These are phyloP conservation scores for Kandelia obovata DNA, from an alignment of 345 rosid species.

Conservation along the genomic window DNA sequence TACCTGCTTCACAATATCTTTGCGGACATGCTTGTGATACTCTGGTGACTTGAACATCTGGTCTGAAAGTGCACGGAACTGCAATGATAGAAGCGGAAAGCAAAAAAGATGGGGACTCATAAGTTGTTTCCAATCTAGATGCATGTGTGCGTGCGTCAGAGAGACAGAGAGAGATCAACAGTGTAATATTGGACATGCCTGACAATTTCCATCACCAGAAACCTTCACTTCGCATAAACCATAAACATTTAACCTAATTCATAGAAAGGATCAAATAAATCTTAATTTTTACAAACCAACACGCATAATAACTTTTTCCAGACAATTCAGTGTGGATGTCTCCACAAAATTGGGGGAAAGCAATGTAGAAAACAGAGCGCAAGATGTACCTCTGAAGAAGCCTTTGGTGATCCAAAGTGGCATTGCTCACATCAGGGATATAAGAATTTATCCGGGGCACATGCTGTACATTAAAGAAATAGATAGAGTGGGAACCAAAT, in stretches of 20 bases:
- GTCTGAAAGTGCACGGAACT: slow-evolving; percentile 96
- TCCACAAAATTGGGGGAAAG: background rate
- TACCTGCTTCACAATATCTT: slow-evolving; percentile 86
- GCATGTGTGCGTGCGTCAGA: background rate
- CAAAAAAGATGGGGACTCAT: background rate
- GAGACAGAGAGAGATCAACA: background rate
- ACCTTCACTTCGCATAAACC: slow-evolving; percentile 83
- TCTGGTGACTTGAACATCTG: slow-evolving; percentile 82
- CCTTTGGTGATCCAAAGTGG: slow-evolving; percentile 87
- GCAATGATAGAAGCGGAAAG: slow-evolving; percentile 17
- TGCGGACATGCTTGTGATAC: slow-evolving; percentile 88
- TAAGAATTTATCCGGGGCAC: slow-evolving; percentile 74
- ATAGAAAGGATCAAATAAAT: slow-evolving; percentile 7
- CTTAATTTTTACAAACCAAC: background rate
- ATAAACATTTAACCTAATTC: slow-evolving; percentile 64
- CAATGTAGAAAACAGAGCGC: slow-evolving; percentile 20
- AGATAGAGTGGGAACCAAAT: slow-evolving; percentile 17
- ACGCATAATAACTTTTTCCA: slow-evolving; percentile 7
- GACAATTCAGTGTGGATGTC: background rate
- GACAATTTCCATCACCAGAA: slow-evolving; percentile 97
- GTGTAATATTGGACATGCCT: slow-evolving; percentile 39
- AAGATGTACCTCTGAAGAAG: slow-evolving; percentile 69
- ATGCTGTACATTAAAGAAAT: slow-evolving; percentile 46
- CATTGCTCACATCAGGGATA: slow-evolving; percentile 71
- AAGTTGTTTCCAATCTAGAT: background rate